Evolutionary conservation across 2,329 filamentous ascomycete genomes (phyloP).

Genomic region (Drechslerella dactyloides): DNA sequence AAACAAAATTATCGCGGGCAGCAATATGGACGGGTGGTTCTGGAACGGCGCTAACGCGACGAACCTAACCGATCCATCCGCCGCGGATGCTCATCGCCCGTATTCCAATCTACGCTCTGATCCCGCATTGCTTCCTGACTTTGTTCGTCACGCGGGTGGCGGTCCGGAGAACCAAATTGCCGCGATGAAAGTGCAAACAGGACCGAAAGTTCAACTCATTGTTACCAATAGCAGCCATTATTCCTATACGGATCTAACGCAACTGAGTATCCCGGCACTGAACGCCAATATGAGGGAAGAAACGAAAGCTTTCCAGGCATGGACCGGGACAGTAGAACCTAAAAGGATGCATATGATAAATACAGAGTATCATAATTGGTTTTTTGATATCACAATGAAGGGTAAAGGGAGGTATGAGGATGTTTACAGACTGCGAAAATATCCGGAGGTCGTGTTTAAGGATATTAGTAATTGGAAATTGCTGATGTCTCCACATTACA

Average conservation of each 20-base stretch:
- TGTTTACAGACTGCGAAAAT: slow-evolving; percentile 7
- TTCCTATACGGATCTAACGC: slow-evolving; percentile 30
- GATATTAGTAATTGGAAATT: slow-evolving; percentile 15
- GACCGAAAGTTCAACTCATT: slow-evolving; percentile 31
- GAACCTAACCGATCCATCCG: slow-evolving; percentile 17
- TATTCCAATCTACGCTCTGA: slow-evolving; percentile 12
- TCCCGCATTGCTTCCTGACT: slow-evolving; percentile 11
- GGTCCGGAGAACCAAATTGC: slow-evolving; percentile 34
- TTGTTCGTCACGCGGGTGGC: slow-evolving; percentile 21
- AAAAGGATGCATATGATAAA: slow-evolving; percentile 28
- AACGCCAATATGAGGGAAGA: slow-evolving; percentile 15
- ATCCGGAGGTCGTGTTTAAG: slow-evolving; percentile 15
- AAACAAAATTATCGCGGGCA: slow-evolving; percentile 20
- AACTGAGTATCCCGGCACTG: slow-evolving; percentile 24
- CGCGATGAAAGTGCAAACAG: slow-evolving; percentile 25
- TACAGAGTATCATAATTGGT: slow-evolving; percentile 21
- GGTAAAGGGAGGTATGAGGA: background rate
- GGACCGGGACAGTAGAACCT: slow-evolving; percentile 17
- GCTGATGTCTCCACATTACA: too few relatives aligned
- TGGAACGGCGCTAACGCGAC: slow-evolving; percentile 33
- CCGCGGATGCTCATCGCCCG: slow-evolving; percentile 21
- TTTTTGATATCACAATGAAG: slow-evolving; percentile 38
- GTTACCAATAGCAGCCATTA: slow-evolving; percentile 26
- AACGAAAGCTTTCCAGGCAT: slow-evolving; percentile 26
- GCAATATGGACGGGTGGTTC: slow-evolving; percentile 42